Base-by-base conservation (phyloP, 768 basidiomycete species). In the Amanita exitialis region DNA sequence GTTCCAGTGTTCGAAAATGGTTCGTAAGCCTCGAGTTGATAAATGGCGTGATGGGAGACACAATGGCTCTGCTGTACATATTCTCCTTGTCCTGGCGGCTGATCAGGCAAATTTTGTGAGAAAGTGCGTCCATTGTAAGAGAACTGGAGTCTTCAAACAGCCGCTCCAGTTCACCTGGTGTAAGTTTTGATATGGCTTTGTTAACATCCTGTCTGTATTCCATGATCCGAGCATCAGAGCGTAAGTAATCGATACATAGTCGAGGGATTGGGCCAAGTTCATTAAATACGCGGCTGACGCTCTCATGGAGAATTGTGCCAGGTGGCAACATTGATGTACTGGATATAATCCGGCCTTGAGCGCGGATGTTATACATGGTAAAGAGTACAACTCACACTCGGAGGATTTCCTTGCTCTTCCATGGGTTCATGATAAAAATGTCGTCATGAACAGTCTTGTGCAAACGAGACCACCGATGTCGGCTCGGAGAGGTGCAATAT, bases 381-480 rank as follows among this genome's bases (percentile, higher is more conserved):
- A 57, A 51, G 8, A 46, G 44, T 27, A 39, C 20, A 48, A 52
- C 58, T 54, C 44, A 59, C 58, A 42, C 41, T 44, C 42, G 35
- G 47, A 49, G 27, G 4, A 57, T 55, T 38, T 57, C 56, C 32
- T 44, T 55, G 34, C 54, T 38, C 25, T 37, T 52, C 56, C 58
- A 59, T 30, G 58, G 58, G 41, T 59, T 59, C 56, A 59, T 59
- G 50, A 57, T 56, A 21, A 57, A n/a, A 18, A 4, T 53, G 32
- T 27, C 2, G 0, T 12, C 2, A 23, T 42, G 54, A 44, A 41
- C 48, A 15, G 58, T 59, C 54, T 58, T 59, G 43, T 52, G 21
- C 47, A 59, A 39, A 56, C 57, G 58, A 34, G 52, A 52, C 58
- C 58, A 59, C 37, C 57, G 52, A 42, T 34, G 25, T 53, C 44